Conservation (phyloP, 1,139 yeast genomes). For the Saccharomyces hybrid region DNA sequence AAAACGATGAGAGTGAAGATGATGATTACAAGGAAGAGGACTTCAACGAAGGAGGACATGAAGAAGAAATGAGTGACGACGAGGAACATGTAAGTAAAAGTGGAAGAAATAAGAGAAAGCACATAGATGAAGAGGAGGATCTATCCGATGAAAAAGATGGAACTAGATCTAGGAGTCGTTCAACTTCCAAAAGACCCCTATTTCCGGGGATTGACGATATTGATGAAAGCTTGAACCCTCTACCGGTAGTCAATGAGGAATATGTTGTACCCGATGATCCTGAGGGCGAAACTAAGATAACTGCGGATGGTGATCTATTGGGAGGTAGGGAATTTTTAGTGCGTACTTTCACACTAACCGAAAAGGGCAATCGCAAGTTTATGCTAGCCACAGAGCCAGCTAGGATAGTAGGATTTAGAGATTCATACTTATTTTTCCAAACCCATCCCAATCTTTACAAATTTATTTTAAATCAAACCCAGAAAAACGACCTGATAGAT, state of each 20-base stretch:
- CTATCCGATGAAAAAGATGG: conserved; percentile 15
- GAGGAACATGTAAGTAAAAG: not conserved
- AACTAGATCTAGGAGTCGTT: not conserved
- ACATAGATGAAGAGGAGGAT: conserved; percentile 13
- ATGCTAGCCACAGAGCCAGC: conserved; percentile 97
- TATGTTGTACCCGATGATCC: conserved; percentile 72
- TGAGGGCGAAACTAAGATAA: conserved; percentile 71
- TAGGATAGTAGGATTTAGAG: conserved; percentile 87
- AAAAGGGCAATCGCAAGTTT: conserved; percentile 64
- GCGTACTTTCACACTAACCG: conserved; percentile 70
- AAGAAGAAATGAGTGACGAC: not conserved
- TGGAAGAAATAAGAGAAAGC: conserved; percentile 1
- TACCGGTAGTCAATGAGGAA: conserved; percentile 67
- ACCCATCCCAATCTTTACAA: conserved; percentile 67
- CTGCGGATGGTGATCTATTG: conserved; percentile 53
- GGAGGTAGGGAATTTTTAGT: conserved; percentile 79
- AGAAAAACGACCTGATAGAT: conserved; percentile 74
- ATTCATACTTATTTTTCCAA: conserved; percentile 82
- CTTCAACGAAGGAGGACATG: conserved; percentile 6
- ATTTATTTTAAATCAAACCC: conserved; percentile 65
- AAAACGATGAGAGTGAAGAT: conserved; percentile 22
- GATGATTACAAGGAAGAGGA: conserved; percentile 25
- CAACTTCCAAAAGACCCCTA: not conserved
- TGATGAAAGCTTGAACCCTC: conserved; percentile 40
- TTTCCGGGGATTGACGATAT: conserved; percentile 17